Base-by-base conservation (phyloP, 2,329 filamentous ascomycete species). In the Furcasterigmium furcatum region DNA sequence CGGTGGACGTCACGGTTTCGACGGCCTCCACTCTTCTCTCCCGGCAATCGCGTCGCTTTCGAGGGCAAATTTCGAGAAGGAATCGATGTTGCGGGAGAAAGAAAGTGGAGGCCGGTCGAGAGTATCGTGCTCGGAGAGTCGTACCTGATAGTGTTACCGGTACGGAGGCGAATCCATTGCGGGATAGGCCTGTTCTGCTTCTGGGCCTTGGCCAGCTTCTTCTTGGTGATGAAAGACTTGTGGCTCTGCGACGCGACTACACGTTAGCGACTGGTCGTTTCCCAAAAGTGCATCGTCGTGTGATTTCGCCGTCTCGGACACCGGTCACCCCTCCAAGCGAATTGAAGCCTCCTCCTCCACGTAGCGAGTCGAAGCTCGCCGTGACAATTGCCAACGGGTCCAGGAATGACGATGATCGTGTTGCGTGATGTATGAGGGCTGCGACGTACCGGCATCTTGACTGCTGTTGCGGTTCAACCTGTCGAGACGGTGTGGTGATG, bases 191-290 rank as follows among this genome's bases (percentile, higher is more conserved):
- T 88, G 87, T 99, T 99, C 84, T 97, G 92, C 86, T 96, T 97
- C 84, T 97, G 92, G 73, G 94, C 94, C 84, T 92, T 96, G 72
- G 94, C 94, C 81, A 99, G 91, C 94, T 99, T 99, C 79, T 95
- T 88, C 91, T 99, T 99, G 79, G 91, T 96, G 75, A 91, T 88
- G 91, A 99, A 99, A 73, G 91, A 89, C 87, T 99, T 99, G 82
- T 99, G 91, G 87, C 87, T 92, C 92, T 97, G 73, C 70, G 44
- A 8, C 13, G 14, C 9, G 25, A 27, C n/a, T 13, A 16, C 8
- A 44, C n/a, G 34, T 36, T 36, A 36, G 34, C 34, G 18, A 18
- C 30, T 34, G 5, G n/a, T 36, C n/a, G 8, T 20, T 12, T 27
- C 7, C 7, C 12, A 7, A 7, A 27, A 27, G 24, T 36, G 34